Conservation (phyloP, 2,329 filamentous ascomycete species). For the Xylariaceae sp. region DNA sequence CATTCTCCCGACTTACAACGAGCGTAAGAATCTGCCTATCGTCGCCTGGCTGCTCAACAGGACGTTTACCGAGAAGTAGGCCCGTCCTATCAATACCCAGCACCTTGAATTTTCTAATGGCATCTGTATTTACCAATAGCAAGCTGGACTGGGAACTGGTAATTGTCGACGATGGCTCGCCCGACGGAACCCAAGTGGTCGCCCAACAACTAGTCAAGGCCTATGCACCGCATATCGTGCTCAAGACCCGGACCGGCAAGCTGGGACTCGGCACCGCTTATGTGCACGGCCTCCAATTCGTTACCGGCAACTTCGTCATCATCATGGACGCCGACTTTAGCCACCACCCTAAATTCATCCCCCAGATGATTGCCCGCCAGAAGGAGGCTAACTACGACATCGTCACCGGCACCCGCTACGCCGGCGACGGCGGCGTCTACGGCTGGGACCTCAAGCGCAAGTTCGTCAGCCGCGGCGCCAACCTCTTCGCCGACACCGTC, state of each 20-base stretch:
- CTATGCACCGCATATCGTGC: conserved; percentile 74
- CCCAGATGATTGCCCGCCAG: conserved; percentile 84
- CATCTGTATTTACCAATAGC: conserved; percentile 43
- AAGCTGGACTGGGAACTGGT: conserved; percentile 96
- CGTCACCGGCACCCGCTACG: conserved; percentile 93
- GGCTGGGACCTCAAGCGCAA: conserved; percentile 95
- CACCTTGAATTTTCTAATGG: background rate
- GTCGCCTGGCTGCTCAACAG: conserved; percentile 90
- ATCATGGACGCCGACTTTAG: conserved; percentile 99
- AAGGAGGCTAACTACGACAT: conserved; percentile 81
- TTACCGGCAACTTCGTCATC: conserved; percentile 90
- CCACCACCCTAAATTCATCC: conserved; percentile 99
- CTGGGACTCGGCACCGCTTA: conserved; percentile 96
- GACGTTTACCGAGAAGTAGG: conserved; percentile 84
- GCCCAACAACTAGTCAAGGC: conserved; percentile 85
- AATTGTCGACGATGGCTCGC: conserved; percentile 96
- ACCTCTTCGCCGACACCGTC: conserved; percentile 93
- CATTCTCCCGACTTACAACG: conserved; percentile 97
- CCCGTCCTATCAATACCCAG: background rate
- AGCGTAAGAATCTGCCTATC: conserved; percentile 94
- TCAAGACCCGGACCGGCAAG: conserved; percentile 89
- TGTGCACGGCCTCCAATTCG: conserved; percentile 88
- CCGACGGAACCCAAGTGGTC: conserved; percentile 89
- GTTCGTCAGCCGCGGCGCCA: conserved; percentile 80
- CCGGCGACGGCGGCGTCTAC: conserved; percentile 81